Conservation (phyloP, 768 basidiomycete genomes). For the Russula ochroleuca region DNA sequence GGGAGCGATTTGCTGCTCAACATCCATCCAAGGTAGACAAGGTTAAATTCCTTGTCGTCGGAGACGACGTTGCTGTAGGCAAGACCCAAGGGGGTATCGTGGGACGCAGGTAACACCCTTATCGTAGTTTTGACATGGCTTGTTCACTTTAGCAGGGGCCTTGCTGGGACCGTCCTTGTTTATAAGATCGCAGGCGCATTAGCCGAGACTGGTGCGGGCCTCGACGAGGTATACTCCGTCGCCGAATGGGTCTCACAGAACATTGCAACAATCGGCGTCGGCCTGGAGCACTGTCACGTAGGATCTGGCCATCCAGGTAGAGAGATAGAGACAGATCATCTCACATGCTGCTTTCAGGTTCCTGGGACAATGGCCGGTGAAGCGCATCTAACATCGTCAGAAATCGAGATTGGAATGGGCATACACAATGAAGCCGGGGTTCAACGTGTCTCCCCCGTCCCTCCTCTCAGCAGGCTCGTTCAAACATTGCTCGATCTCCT, state of each 20-base stretch:
- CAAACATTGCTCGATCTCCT: constrained; percentile 66
- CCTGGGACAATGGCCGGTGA: constrained; percentile 65
- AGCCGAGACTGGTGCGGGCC: constrained; percentile 58
- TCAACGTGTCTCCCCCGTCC: constrained; percentile 62
- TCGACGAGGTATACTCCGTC: constrained; percentile 62
- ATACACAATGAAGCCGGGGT: constrained; percentile 89
- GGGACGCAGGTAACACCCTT: constrained; percentile 57
- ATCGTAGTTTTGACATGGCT: neutral
- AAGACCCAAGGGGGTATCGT: constrained; percentile 77
- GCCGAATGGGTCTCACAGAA: constrained; percentile 64
- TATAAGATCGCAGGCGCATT: constrained; percentile 91
- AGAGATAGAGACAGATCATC: neutral
- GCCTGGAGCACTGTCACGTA: constrained; percentile 87
- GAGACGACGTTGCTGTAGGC: constrained; percentile 87
- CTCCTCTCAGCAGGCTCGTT: constrained; percentile 65
- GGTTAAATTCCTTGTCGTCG: constrained; percentile 77
- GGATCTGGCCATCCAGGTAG: neutral
- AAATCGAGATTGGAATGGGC: constrained; percentile 87
- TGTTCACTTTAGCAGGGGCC: constrained; percentile 48
- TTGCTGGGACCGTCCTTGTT: constrained; percentile 76
- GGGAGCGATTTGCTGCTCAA: constrained; percentile 72
- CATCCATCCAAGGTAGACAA: constrained; percentile 62
- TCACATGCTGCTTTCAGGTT: constrained; percentile 43
- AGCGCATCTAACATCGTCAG: constrained; percentile 52
- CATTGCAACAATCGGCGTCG: constrained; percentile 79